These are phyloP conservation scores for Ophiocordyceps robertsii DNA, from an alignment of 2,329 filamentous ascomycete species.

Conservation along the genomic window DNA sequence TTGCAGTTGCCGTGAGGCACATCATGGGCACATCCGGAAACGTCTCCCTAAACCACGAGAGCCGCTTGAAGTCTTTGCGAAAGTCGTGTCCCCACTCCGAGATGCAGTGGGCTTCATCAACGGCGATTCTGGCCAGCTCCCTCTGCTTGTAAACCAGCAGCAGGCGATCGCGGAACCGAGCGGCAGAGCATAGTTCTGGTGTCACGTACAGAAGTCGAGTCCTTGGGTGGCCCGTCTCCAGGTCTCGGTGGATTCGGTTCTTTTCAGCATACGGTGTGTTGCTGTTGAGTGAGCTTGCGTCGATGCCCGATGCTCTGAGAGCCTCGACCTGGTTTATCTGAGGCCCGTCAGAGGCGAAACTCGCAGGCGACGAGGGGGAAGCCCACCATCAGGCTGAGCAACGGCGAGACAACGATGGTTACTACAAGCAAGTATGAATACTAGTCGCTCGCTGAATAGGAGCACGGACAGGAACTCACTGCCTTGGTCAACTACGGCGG, in stretches of 20 bases:
- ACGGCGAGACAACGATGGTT: conserved; percentile 79
- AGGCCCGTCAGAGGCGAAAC: not conserved
- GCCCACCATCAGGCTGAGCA: conserved; percentile 73
- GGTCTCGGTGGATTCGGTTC: conserved; percentile 59
- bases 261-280: conserved; percentile 56
- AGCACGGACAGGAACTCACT: conserved; percentile 39
- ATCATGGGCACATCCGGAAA: conserved; percentile 83
- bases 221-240: conserved; percentile 75
- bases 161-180: conserved; percentile 64
- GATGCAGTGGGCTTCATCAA: conserved; percentile 95
- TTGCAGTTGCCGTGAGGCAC: conserved; percentile 86
- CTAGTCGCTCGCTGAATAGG: not conserved
- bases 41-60: conserved; percentile 72
- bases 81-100: conserved; percentile 99
- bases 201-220: conserved; percentile 85
- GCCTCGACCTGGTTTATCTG: conserved; percentile 87
- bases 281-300: conserved; percentile 78
- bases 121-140: conserved; percentile 75
- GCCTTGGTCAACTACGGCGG: conserved; percentile 75
- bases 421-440: conserved; percentile 32
- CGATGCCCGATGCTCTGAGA: conserved; percentile 58
- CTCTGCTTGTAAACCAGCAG: conserved; percentile 62
- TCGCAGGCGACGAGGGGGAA: not conserved
- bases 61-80: conserved; percentile 75
- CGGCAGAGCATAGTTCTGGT: conserved; percentile 70